Evolutionary conservation across 2,329 filamentous ascomycete species (phyloP), one percentile per base, ranked within the genome.

Genomic region (Truncatella angustata): DNA sequence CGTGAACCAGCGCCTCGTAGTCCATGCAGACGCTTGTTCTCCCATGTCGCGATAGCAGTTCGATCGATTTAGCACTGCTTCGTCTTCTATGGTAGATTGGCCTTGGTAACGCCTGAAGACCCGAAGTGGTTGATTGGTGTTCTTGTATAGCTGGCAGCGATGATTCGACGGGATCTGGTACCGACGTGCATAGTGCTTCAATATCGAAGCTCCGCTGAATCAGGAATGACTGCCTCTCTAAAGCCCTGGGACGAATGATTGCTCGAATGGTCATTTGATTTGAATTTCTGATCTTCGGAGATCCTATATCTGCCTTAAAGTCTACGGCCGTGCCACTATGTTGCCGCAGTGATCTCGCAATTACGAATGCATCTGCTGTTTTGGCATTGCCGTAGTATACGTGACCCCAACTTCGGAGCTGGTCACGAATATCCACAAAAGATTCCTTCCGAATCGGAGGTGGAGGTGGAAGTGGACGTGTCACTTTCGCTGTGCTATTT

Each of bases 191-290:
- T 9, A 83, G 63, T 54, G 74, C 68, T 23, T 74, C 68, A 12
- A 82, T 64, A 54, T 82, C 71, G 54, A 84, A 79, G 16, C 70
- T 73, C 26, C 79, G 72, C 56, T 74, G 71, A 16, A 85, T 68
- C 1, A 76, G 58, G 56, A 81, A 75, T 1, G 78, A 69, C 44
- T 72, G 71, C 16, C 72, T 67, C 2, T 73, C 70, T 4, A 68
- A 63, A 16, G 63, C 60, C 32, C 65, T 66, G 14, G 78, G 76
- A 5, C 70, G 58, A 7, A 81, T 69, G 12, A 72, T 66, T 2
- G 74, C 76, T 14, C 75, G 70, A 44, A 80, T 70, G 2, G 63
- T 70, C 11, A 74, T 59, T 10, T 60, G 60, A 24, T 49, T 35
- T 39, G 23, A 46, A 35, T 32, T 12, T 37, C n/a, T 28, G 5